Percentiles rank a stretch among this genome's conserved stretches.
Evolutionary conservation across 2,329 filamentous ascomycete species (phyloP).

Genomic region (Magnaporthiopsis rhizophila): DNA sequence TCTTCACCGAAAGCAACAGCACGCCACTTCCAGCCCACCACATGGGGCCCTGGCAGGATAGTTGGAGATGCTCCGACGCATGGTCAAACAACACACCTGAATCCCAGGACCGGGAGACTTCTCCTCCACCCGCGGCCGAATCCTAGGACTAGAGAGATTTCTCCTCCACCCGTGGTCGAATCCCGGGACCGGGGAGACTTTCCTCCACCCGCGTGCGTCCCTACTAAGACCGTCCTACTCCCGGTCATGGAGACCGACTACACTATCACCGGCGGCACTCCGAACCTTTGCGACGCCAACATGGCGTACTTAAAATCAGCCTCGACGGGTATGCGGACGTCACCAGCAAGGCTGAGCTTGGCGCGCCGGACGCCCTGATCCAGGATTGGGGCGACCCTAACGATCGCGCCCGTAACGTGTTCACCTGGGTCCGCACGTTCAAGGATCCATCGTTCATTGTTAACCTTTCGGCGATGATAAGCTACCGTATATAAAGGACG

Average conservation of each 20-base stretch:
- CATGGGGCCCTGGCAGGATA: too few relatives aligned
- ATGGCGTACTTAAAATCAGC: constrained; percentile 7
- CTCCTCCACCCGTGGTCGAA: too few relatives aligned
- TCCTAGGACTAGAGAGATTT: too few relatives aligned
- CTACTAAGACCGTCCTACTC: neutral
- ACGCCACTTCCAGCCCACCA: too few relatives aligned
- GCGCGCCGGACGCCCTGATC: constrained; percentile 10
- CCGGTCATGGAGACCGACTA: neutral
- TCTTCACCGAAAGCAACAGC: too few relatives aligned
- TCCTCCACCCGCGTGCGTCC: neutral
- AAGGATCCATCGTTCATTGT: constrained; percentile 11
- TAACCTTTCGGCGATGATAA: constrained; percentile 14
- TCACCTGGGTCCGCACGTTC: constrained; percentile 16
- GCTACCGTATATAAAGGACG: constrained; percentile 16
- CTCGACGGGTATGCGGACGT: constrained; percentile 12
- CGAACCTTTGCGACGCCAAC: neutral
- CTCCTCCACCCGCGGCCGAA: too few relatives aligned
- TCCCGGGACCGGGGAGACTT: too few relatives aligned
- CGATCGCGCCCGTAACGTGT: constrained; percentile 7
- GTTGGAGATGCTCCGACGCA: too few relatives aligned
- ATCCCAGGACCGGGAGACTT: too few relatives aligned
- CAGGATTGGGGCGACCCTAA: neutral
- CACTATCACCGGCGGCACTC: too few relatives aligned
- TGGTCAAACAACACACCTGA: too few relatives aligned
- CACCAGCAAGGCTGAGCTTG: constrained; percentile 14